A percentile compares a stretch with the other conserved stretches of the same genome.
Conservation (phyloP, 116 monocot species). For the Trichopus zeylanicus region DNA sequence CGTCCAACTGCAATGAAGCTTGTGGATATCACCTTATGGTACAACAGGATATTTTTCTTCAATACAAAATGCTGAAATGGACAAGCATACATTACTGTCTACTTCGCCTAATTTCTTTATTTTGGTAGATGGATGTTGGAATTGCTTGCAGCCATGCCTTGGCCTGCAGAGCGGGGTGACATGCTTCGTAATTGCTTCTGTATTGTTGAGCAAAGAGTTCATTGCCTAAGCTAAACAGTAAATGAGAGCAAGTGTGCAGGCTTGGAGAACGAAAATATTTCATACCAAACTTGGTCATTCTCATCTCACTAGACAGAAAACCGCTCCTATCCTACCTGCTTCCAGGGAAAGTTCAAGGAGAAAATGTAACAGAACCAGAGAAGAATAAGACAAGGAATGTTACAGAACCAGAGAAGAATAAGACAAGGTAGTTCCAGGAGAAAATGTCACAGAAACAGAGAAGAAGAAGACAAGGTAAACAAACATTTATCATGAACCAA, state of each 20-base stretch:
- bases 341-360: background rate
- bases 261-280: slow-evolving; percentile 90
- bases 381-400: no score
- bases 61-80: no score
- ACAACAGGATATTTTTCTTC: no score
- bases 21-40: no score
- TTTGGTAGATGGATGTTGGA: no score
- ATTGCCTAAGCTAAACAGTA: slow-evolving; percentile 57
- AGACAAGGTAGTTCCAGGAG: background rate
- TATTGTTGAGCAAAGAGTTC: slow-evolving; percentile 52
- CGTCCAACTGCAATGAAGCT: no score
- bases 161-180: slow-evolving; percentile 21
- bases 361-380: no score
- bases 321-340: slow-evolving; percentile 84
- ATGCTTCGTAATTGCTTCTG: slow-evolving; percentile 34
- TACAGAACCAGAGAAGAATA: background rate
- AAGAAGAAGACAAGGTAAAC: no score
- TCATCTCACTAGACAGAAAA: slow-evolving; percentile 79
- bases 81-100: no score
- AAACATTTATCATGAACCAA: no score
- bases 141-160: no score
- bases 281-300: slow-evolving; percentile 82
- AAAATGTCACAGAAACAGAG: background rate
- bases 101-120: no score
- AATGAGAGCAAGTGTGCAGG: slow-evolving; percentile 74